These are phyloP conservation scores for Mortierella sp. DNA, from an alignment of 371 early-diverging fungal species.

Conservation along the genomic window DNA sequence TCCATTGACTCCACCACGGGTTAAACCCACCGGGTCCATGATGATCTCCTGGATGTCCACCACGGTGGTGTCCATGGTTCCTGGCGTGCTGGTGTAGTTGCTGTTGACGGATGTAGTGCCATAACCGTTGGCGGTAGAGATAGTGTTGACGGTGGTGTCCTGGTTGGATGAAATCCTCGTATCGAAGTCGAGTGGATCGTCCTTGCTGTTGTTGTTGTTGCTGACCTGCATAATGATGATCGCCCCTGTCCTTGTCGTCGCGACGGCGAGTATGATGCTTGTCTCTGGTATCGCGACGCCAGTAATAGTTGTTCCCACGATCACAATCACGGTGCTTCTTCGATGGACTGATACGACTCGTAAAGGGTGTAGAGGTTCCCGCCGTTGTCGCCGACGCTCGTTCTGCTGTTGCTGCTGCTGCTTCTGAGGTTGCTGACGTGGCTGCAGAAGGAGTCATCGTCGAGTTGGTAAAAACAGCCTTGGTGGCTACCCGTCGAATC, in stretches of 20 bases:
- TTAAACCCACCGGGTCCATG: neutral
- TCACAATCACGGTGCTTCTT: conserved; percentile 5
- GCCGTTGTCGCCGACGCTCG: neutral
- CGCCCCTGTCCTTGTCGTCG: neutral
- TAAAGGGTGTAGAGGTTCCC: neutral
- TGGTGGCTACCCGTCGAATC: conserved; percentile 25
- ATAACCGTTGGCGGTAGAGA: conserved; percentile 18
- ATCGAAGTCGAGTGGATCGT: conserved; percentile 12
- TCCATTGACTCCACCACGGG: conserved; percentile 21
- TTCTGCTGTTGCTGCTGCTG: neutral
- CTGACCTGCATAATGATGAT: neutral
- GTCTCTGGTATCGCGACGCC: neutral
- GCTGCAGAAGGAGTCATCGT: neutral
- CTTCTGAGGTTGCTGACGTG: neutral
- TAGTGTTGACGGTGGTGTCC: conserved; percentile 28
- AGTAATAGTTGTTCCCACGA: neutral
- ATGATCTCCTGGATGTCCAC: conserved; percentile 2
- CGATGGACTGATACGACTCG: conserved; percentile 9
- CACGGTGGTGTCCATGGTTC: conserved; percentile 7
- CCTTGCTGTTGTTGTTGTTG: conserved; percentile 8
- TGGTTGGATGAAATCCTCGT: conserved; percentile 28
- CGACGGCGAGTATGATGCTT: conserved; percentile 9
- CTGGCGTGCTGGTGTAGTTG: conserved; percentile 7
- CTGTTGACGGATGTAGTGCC: conserved; percentile 25
- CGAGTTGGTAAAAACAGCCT: conserved; percentile 14